Conservation (phyloP, 495 filamentous ascomycete genomes). For the Lophium mytilinum region DNA sequence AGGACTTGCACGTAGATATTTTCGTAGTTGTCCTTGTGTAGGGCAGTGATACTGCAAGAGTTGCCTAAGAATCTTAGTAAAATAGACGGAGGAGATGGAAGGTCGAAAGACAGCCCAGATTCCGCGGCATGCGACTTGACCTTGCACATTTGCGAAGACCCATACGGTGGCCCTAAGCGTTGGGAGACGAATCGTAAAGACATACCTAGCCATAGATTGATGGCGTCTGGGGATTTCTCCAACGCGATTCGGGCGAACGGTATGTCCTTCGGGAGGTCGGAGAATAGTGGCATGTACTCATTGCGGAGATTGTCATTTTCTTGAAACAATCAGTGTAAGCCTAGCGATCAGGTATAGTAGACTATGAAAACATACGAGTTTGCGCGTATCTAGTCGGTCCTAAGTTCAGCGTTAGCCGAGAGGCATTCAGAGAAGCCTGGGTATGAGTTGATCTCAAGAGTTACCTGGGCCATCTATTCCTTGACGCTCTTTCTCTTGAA, state of each 20-base stretch:
- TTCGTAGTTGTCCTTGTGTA: slow-evolving; percentile 75
- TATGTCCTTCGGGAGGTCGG: slow-evolving; percentile 48
- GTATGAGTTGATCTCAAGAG: background rate
- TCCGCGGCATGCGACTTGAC: too few relatives aligned
- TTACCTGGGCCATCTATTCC: background rate
- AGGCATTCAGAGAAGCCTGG: background rate
- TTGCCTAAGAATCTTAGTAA: slow-evolving; percentile 35
- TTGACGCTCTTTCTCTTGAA: slow-evolving; percentile 19
- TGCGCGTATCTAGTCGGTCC: slow-evolving; percentile 39
- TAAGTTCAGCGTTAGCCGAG: background rate
- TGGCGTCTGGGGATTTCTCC: slow-evolving; percentile 52
- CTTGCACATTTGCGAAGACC: too few relatives aligned
- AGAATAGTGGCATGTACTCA: slow-evolving; percentile 54
- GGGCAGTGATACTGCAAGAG: slow-evolving; percentile 50
- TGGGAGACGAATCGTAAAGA: too few relatives aligned
- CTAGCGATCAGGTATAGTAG: background rate
- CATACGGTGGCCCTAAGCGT: too few relatives aligned
- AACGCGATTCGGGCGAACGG: slow-evolving; percentile 62
- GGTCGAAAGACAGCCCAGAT: too few relatives aligned
- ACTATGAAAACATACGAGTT: slow-evolving; percentile 33
- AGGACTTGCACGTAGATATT: slow-evolving; percentile 70
- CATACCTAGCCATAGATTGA: slow-evolving; percentile 66
- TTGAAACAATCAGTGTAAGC: slow-evolving; percentile 22
- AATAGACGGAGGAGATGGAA: too few relatives aligned
- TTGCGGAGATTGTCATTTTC: slow-evolving; percentile 67